A percentile compares a stretch with the other conserved stretches of the same genome.
These are phyloP conservation scores for Periconia sp. DNA, from an alignment of 2,329 filamentous ascomycete species.

Conservation along the genomic window DNA sequence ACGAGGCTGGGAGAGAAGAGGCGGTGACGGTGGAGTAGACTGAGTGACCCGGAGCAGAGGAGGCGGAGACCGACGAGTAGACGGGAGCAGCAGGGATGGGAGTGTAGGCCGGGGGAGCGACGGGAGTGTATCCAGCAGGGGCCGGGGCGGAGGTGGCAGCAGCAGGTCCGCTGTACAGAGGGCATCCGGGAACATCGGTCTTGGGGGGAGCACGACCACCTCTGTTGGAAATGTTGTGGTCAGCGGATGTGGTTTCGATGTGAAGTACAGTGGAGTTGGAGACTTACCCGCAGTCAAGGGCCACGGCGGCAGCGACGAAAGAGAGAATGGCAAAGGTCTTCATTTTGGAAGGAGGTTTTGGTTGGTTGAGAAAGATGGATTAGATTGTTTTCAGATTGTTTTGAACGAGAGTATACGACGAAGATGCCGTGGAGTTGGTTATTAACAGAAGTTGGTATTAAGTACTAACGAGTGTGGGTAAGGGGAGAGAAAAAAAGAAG, in stretches of 20 bases:
- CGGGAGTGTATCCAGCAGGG: constrained; percentile 46
- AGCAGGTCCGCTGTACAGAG: constrained; percentile 57
- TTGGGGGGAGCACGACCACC: constrained; percentile 67
- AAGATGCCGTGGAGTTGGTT: neutral
- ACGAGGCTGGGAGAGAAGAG: neutral
- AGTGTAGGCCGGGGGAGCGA: neutral
- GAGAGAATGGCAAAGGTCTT: constrained; percentile 26
- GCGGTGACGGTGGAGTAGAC: neutral
- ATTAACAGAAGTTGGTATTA: neutral
- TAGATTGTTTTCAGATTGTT: neutral
- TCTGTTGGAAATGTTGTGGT: constrained; percentile 46
- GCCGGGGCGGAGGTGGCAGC: constrained; percentile 50
- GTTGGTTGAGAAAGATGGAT: neutral
- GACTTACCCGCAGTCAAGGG: too few relatives aligned
- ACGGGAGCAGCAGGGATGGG: neutral
- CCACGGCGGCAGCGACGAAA: constrained; percentile 24
- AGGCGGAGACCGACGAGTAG: neutral
- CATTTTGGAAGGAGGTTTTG: constrained; percentile 9
- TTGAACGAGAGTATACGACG: constrained; percentile 1
- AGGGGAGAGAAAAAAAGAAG: neutral
- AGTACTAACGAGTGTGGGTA: neutral
- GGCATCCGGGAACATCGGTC: constrained; percentile 64
- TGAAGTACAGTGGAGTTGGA: too few relatives aligned
- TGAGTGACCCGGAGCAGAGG: neutral
- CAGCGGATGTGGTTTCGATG: too few relatives aligned